Evolutionary conservation across 768 basidiomycete species (phyloP).

Genomic region (Boletus barrowsii): DNA sequence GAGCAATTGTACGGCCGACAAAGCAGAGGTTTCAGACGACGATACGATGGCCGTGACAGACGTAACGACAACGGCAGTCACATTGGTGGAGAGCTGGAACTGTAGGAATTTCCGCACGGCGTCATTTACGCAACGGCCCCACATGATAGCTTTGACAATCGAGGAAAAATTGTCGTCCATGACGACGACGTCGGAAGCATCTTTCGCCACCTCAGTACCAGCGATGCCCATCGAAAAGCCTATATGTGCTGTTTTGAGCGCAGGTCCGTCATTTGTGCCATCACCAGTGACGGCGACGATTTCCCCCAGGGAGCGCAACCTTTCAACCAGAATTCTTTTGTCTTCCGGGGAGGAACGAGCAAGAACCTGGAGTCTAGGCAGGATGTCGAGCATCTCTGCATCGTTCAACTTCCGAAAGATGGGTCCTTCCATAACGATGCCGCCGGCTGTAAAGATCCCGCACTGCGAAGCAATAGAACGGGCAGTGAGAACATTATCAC

Average conservation of each 20-base stretch:
- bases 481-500: constrained; percentile 93
- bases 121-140: constrained; percentile 99
- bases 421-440: constrained; percentile 98
- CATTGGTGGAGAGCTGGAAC: constrained; percentile 92
- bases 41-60: constrained; percentile 89
- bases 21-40: constrained; percentile 69
- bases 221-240: constrained; percentile 97
- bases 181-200: constrained; percentile 97
- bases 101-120: constrained; percentile 96
- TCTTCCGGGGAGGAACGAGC: constrained; percentile 97
- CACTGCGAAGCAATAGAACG: constrained; percentile 97
- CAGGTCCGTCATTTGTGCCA: constrained; percentile 97
- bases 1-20: constrained; percentile 92
- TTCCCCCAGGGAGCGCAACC: constrained; percentile 80
- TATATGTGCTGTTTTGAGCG: constrained; percentile 91
- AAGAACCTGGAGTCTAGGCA: constrained; percentile 92
- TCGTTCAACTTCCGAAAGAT: constrained; percentile 78
- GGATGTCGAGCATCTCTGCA: constrained; percentile 72
- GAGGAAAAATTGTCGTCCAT: constrained; percentile 98
- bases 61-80: constrained; percentile 93
- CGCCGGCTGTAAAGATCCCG: constrained; percentile 90
- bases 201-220: constrained; percentile 98
- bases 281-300: constrained; percentile 96
- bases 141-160: constrained; percentile 96
- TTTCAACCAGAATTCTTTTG: constrained; percentile 91